Conservation (phyloP, 495 filamentous ascomycete species). For the Aspergillus funiculosus region DNA sequence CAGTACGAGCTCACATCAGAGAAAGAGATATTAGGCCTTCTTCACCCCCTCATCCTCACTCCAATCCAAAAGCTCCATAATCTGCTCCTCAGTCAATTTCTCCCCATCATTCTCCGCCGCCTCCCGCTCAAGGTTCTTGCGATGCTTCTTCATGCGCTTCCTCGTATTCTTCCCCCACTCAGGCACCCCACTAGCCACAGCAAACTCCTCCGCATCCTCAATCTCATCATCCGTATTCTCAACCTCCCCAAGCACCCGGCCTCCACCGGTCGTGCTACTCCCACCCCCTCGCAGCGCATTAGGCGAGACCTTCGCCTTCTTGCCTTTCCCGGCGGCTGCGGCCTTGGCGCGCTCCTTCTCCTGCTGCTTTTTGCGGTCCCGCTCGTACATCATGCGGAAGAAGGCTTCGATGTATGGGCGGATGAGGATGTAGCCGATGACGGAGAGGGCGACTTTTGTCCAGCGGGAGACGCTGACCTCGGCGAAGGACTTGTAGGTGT, state of each 20-base stretch:
- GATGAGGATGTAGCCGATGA: constrained; percentile 58
- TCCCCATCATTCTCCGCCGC: constrained; percentile 40
- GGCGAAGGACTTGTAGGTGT: constrained; percentile 50
- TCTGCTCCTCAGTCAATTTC: constrained; percentile 45
- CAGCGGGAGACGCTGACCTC: constrained; percentile 50
- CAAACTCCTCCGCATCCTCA: constrained; percentile 55
- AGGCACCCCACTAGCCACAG: constrained; percentile 41
- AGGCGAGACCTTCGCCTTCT: constrained; percentile 57
- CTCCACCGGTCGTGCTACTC: constrained; percentile 34
- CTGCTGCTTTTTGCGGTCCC: constrained; percentile 47
- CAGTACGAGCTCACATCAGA: no score
- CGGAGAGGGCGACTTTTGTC: constrained; percentile 56
- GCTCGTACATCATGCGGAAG: constrained; percentile 51
- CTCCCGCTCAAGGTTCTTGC: constrained; percentile 47
- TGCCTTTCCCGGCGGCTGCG: constrained; percentile 37
- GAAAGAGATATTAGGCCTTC: constrained; percentile 16
- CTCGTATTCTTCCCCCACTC: constrained; percentile 51
- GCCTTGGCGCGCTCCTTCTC: constrained; percentile 42
- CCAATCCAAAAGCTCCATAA: constrained; percentile 64
- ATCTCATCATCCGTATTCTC: constrained; percentile 49
- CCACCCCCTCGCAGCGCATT: constrained; percentile 54
- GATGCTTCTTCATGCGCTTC: constrained; percentile 57
- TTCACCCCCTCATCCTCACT: constrained; percentile 40
- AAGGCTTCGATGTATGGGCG: constrained; percentile 57
- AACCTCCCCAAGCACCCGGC: constrained; percentile 39